Evolutionary conservation across 495 filamentous ascomycete genomes (phyloP).

Genomic region (Parachaetomium inaequale): DNA sequence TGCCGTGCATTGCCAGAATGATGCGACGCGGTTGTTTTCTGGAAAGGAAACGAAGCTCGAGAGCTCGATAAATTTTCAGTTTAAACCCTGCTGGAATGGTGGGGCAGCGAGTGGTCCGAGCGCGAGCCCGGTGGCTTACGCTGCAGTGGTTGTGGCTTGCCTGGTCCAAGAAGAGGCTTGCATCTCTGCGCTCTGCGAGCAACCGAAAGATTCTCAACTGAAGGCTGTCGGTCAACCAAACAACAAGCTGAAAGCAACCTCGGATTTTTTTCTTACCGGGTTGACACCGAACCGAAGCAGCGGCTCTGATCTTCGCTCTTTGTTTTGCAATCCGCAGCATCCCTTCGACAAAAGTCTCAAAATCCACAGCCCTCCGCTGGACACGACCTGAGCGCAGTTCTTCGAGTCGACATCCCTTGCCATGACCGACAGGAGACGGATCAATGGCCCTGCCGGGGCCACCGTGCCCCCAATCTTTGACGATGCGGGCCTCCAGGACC

Average conservation of each 20-base stretch:
- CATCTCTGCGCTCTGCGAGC: not conserved
- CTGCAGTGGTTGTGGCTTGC: not conserved
- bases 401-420: not conserved
- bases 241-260: not conserved
- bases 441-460: conserved; percentile 79
- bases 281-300: not conserved
- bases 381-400: not conserved
- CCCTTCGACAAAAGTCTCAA: not conserved
- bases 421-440: conserved; percentile 84
- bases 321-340: not conserved
- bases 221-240: not conserved
- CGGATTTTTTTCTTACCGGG: not conserved
- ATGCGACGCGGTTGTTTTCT: not conserved
- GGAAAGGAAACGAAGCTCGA: conserved; percentile 10
- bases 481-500: conserved; percentile 36
- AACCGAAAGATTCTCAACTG: not conserved
- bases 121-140: conserved; percentile 1
- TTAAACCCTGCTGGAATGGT: conserved; percentile 7
- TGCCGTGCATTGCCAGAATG: not conserved
- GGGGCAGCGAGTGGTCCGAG: conserved; percentile 8
- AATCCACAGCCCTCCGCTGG: not conserved
- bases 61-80: conserved; percentile 17
- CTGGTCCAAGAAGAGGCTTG: not conserved
- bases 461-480: conserved; percentile 73
- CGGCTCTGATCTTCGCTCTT: not conserved